phyloP scores from a whole-genome alignment of 2,329 filamentous ascomycete species.

The Aspergillus bombycis region DNA sequence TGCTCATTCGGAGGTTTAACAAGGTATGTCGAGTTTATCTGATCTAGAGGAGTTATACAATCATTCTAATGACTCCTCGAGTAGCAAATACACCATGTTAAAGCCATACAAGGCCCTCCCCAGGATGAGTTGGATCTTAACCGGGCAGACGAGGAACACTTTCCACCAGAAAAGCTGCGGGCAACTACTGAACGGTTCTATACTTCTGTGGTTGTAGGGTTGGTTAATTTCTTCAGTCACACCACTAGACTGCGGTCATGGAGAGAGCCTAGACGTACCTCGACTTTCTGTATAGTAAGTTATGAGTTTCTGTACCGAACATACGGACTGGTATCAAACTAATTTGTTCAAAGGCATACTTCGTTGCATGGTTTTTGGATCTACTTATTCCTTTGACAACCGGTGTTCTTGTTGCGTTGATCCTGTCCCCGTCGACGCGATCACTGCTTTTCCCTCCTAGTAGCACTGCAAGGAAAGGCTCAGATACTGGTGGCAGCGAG shows the following conservation, averaged over 20 bases:
- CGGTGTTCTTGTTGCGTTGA: conserved; percentile 64
- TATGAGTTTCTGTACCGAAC: too few species aligned
- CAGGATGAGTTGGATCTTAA: conserved; percentile 76
- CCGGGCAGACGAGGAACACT: conserved; percentile 78
- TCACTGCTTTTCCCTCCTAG: conserved; percentile 67
- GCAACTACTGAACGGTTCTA: conserved; percentile 79
- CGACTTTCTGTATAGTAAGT: conserved; percentile 62
- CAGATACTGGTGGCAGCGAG: conserved; percentile 64
- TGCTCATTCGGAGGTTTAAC: conserved; percentile 72
- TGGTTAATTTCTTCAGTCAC: conserved; percentile 71
- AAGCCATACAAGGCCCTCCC: conserved; percentile 61
- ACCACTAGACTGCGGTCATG: conserved; percentile 76
- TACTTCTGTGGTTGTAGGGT: conserved; percentile 72
- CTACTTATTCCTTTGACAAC: conserved; percentile 66
- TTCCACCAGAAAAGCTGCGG: conserved; percentile 80
- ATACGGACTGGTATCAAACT: background rate
- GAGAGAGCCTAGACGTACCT: conserved; percentile 71
- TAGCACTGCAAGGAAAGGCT: conserved; percentile 66
- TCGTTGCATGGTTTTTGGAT: conserved; percentile 72
- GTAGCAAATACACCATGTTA: conserved; percentile 71
- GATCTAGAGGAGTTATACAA: background rate
- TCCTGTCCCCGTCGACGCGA: conserved; percentile 67
- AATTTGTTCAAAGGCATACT: conserved; percentile 48
- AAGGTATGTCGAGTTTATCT: conserved; percentile 54
- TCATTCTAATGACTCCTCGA: conserved; percentile 17